Evolutionary conservation across 1,284 basidiomycete species (phyloP).

Genomic region (Ustilago vetiveriae): DNA sequence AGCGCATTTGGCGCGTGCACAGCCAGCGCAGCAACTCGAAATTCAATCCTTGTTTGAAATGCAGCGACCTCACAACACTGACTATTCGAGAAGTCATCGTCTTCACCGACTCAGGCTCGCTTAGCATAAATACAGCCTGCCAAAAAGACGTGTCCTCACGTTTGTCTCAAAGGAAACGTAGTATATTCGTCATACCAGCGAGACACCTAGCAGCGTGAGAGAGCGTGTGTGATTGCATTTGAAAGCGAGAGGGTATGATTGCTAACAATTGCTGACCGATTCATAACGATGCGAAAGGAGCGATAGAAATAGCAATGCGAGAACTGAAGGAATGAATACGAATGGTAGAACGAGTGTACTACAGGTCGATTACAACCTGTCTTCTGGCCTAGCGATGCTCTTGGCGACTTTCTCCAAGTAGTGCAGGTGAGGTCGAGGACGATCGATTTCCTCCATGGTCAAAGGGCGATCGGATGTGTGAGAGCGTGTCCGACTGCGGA

Average conservation of each 20-base stretch:
- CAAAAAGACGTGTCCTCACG: no score
- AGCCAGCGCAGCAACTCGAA: constrained; percentile 4
- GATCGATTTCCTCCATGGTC: constrained; percentile 45
- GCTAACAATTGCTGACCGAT: not conserved
- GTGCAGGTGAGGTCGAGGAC: constrained; percentile 39
- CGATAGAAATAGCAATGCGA: not conserved
- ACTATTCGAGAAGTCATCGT: not conserved
- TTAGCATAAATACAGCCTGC: no score
- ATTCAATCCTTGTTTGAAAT: not conserved
- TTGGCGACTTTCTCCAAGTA: constrained; percentile 43
- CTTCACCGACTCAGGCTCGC: no score
- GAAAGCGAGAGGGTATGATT: constrained; percentile 6
- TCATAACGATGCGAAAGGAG: not conserved
- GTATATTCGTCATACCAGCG: no score
- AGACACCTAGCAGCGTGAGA: no score
- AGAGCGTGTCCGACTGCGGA: constrained; percentile 15
- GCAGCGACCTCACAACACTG: not conserved
- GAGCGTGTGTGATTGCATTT: constrained; percentile 3
- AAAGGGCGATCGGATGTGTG: constrained; percentile 16
- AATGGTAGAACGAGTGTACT: not conserved
- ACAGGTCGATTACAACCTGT: constrained; percentile 3
- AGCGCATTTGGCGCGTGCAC: constrained; percentile 12
- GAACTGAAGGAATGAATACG: not conserved
- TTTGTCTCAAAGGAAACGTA: no score
- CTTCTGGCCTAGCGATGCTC: constrained; percentile 29